These are phyloP conservation scores for Nicotiana paniculata DNA, from an alignment of 257 asterid genomes.

Conservation along the genomic window DNA sequence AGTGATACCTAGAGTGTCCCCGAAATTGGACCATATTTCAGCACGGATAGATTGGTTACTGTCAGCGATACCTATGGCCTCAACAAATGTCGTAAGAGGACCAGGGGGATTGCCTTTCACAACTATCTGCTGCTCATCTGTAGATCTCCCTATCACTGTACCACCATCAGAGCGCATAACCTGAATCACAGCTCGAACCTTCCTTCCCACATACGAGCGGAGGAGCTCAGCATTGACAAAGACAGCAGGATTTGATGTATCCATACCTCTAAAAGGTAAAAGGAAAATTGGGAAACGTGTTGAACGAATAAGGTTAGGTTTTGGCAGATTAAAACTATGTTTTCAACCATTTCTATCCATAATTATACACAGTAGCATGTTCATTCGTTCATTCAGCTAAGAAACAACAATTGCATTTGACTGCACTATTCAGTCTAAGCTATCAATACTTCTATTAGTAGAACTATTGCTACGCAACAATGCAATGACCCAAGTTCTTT, in stretches of 20 bases:
- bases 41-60: conserved; percentile 57
- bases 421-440: neutral
- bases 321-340: neutral
- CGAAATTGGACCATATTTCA: conserved; percentile 80
- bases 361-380: neutral
- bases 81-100: conserved; percentile 67
- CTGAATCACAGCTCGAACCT: conserved; percentile 81
- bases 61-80: conserved; percentile 89
- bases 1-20: conserved; percentile 58
- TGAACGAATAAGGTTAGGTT: neutral
- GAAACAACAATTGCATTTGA: neutral
- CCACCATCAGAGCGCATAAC: conserved; percentile 68
- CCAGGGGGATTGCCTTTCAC: conserved; percentile 62
- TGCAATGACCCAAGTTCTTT: no score
- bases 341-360: neutral
- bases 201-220: conserved; percentile 53
- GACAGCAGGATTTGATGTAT: conserved; percentile 76
- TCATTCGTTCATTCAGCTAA: neutral
- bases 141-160: conserved; percentile 67
- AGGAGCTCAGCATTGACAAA: conserved; percentile 77
- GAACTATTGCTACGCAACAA: neutral
- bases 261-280: conserved; percentile 37
- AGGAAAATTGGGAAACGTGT: neutral
- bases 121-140: conserved; percentile 71
- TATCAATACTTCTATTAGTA: neutral